Conservation (phyloP, 2,329 filamentous ascomycete genomes). For the Ophiocordyceps australis region DNA sequence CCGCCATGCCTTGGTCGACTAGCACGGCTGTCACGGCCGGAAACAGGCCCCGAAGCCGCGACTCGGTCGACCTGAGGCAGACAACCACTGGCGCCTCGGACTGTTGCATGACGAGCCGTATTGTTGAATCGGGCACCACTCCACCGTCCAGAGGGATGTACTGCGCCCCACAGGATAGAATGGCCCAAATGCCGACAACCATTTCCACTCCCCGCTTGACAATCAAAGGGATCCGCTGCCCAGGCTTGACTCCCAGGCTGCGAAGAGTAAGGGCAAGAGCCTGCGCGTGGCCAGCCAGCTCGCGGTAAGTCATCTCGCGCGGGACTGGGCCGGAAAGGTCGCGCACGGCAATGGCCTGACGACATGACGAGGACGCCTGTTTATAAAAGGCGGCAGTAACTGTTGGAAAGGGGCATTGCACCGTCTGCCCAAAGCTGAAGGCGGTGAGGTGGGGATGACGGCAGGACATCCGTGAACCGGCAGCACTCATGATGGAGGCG, state of each 20-base stretch:
- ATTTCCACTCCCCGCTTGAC: slow-evolving; percentile 35
- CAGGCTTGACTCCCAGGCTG: slow-evolving; percentile 18
- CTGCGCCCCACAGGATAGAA: slow-evolving; percentile 37
- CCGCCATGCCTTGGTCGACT: slow-evolving; percentile 9
- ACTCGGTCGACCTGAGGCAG: slow-evolving; percentile 22
- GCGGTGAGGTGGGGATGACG: slow-evolving; percentile 1
- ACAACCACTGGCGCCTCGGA: slow-evolving; percentile 24
- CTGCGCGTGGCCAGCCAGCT: slow-evolving; percentile 23
- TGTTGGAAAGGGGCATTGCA: slow-evolving; percentile 16
- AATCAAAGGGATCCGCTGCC: slow-evolving; percentile 33
- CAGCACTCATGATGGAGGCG: slow-evolving; percentile 2
- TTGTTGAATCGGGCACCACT: slow-evolving; percentile 26
- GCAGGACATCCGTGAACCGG: slow-evolving; percentile 2
- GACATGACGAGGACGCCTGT: slow-evolving; percentile 17
- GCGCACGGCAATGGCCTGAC: slow-evolving; percentile 17
- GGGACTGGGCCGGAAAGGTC: slow-evolving; percentile 11
- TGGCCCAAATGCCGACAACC: slow-evolving; percentile 35
- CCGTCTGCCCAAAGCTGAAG: slow-evolving; percentile 4
- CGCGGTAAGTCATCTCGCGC: slow-evolving; percentile 21
- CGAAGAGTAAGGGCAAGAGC: slow-evolving; percentile 20
- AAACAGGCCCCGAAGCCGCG: slow-evolving; percentile 11
- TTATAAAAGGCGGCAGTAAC: slow-evolving; percentile 19
- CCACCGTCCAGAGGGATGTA: slow-evolving; percentile 42
- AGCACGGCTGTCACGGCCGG: slow-evolving; percentile 8
- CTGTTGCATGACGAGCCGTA: slow-evolving; percentile 29